Conservation (phyloP, 225 moss, liverwort and hornwort species). For the Climacium dendroides region DNA sequence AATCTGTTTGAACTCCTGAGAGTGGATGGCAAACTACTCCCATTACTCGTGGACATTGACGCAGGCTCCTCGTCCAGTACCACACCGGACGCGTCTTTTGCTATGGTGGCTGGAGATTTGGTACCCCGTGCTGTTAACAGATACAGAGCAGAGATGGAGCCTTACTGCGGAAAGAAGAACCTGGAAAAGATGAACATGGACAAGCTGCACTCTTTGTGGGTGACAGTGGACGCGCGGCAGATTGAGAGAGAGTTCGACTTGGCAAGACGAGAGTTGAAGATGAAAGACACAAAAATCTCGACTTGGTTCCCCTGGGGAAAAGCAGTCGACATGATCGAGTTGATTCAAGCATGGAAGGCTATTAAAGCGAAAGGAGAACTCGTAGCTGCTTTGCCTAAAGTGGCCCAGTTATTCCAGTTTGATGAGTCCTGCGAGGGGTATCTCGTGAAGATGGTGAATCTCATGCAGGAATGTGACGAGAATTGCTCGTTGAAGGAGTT, state of each 20-base stretch:
- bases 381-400: slow-evolving; percentile 28
- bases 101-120: slow-evolving; percentile 13
- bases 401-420: slow-evolving; percentile 31
- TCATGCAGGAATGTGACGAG: slow-evolving; percentile 16
- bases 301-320: slow-evolving; percentile 13
- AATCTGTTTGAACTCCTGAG: slow-evolving; percentile 7
- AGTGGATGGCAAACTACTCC: background rate
- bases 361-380: slow-evolving; percentile 27
- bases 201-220: slow-evolving; percentile 25
- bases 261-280: slow-evolving; percentile 19
- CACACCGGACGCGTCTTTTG: slow-evolving; percentile 11
- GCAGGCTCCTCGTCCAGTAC: background rate
- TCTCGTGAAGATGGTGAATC: slow-evolving; percentile 4
- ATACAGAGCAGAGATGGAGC: slow-evolving; percentile 32
- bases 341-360: slow-evolving; percentile 51
- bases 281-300: slow-evolving; percentile 1
- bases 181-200: slow-evolving; percentile 33
- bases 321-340: slow-evolving; percentile 22
- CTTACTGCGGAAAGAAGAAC: slow-evolving; percentile 24
- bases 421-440: slow-evolving; percentile 29
- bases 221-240: slow-evolving; percentile 14
- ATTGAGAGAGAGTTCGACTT: slow-evolving; percentile 36
- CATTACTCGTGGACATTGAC: slow-evolving; percentile 1
- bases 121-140: slow-evolving; percentile 9
- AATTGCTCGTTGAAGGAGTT: slow-evolving; percentile 36